Evolutionary conservation across 2,329 filamentous ascomycete species (phyloP).

Genomic region (Pyricularia pennisetigena): DNA sequence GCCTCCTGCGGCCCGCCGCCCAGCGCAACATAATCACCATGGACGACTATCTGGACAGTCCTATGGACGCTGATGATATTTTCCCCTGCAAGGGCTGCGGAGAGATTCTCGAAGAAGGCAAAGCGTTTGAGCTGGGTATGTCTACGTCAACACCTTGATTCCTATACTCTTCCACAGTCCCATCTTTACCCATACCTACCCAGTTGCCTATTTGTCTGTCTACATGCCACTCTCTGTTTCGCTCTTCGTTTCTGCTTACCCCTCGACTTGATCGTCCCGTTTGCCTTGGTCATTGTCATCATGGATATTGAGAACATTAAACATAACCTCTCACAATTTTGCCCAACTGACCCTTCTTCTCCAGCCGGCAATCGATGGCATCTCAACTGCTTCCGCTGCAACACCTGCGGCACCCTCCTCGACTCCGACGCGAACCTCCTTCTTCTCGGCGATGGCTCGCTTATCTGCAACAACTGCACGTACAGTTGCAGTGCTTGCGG

Average conservation of each 20-base stretch:
- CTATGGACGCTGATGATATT: constrained; percentile 70
- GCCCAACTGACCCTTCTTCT: constrained; percentile 12
- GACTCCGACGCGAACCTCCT: constrained; percentile 97
- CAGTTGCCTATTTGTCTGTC: not conserved
- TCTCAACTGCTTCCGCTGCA: constrained; percentile 97
- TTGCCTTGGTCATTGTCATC: constrained; percentile 1
- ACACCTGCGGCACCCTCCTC: constrained; percentile 88
- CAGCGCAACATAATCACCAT: constrained; percentile 35
- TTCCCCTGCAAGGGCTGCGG: constrained; percentile 91
- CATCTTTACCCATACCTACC: not conserved
- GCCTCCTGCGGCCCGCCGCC: constrained; percentile 9
- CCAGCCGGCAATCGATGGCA: constrained; percentile 95
- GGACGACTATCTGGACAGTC: constrained; percentile 53
- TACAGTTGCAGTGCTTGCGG: constrained; percentile 96
- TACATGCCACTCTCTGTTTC: not conserved
- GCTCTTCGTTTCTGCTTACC: not conserved
- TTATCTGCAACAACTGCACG: constrained; percentile 99
- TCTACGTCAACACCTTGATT: constrained; percentile 11
- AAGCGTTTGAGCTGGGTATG: constrained; percentile 92
- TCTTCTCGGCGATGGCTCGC: constrained; percentile 89
- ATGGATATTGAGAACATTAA: not conserved
- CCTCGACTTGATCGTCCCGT: not conserved
- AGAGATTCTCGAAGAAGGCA: constrained; percentile 97
- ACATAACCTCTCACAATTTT: constrained; percentile 15
- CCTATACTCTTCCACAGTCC: not conserved